Conservation (phyloP, 352 stramenopile species). For the Phytophthora sojae region DNA sequence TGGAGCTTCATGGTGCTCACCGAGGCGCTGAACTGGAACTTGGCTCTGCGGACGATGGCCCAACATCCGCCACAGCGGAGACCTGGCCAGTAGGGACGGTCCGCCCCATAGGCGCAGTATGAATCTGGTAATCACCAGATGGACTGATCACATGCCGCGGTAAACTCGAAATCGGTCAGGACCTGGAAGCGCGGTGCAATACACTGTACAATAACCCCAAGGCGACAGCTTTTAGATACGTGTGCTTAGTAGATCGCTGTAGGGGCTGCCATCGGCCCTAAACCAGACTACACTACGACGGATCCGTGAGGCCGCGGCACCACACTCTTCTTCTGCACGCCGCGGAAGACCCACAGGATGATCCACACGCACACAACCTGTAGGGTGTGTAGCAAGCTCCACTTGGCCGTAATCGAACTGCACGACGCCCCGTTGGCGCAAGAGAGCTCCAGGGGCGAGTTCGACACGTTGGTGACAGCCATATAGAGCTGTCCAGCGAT, state of each 20-base stretch:
- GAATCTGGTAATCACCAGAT: slow-evolving; percentile 1
- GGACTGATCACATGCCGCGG: slow-evolving; percentile 2
- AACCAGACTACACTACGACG: slow-evolving; percentile 4
- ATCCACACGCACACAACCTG: slow-evolving; percentile 43
- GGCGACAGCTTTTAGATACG: too few relatives aligned
- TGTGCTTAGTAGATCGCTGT: neutral
- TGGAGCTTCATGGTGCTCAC: slow-evolving; percentile 28
- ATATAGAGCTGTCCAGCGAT: slow-evolving; percentile 53
- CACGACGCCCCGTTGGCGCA: slow-evolving; percentile 66
- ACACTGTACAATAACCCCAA: too few relatives aligned
- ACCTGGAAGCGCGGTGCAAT: neutral
- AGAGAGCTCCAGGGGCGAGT: slow-evolving; percentile 47
- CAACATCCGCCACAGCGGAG: slow-evolving; percentile 2
- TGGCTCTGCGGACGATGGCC: neutral
- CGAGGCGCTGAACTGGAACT: slow-evolving; percentile 5
- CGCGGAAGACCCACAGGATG: slow-evolving; percentile 39
- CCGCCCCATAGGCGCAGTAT: neutral
- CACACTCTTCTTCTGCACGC: slow-evolving; percentile 40
- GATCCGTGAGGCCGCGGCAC: slow-evolving; percentile 23
- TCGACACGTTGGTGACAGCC: slow-evolving; percentile 34
- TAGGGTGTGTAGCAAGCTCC: slow-evolving; percentile 43
- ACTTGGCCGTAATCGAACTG: slow-evolving; percentile 38
- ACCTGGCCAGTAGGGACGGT: slow-evolving; percentile 24
- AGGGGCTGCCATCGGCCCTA: neutral
- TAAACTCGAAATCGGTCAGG: neutral